These are phyloP conservation scores for Baudoinia panamericana DNA, from an alignment of 495 filamentous ascomycete genomes.

Conservation along the genomic window DNA sequence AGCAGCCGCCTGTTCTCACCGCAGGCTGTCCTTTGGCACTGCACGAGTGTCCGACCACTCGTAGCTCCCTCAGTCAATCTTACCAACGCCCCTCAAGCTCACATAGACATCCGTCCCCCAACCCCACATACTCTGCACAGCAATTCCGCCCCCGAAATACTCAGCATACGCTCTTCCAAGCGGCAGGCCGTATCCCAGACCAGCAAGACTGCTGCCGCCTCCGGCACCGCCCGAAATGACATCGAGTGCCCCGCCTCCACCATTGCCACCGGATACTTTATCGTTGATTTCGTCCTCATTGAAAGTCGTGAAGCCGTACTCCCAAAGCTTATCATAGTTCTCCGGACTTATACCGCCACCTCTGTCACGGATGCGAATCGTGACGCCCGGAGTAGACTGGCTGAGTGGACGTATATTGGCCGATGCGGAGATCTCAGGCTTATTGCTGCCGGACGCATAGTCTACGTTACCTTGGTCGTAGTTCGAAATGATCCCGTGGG, in stretches of 20 bases:
- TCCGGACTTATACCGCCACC: conserved; percentile 82
- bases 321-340: conserved; percentile 77
- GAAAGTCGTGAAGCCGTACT: conserved; percentile 92
- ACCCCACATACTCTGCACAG: conserved; percentile 83
- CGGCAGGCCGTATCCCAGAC: conserved; percentile 85
- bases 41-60: too few species aligned
- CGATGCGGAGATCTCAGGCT: conserved; percentile 13
- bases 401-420: conserved; percentile 8
- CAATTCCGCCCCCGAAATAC: conserved; percentile 95
- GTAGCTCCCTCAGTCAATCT: conserved; percentile 20
- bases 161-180: conserved; percentile 90
- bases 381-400: conserved; percentile 53
- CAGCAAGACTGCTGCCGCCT: conserved; percentile 61
- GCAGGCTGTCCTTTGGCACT: too few species aligned
- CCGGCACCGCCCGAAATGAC: conserved; percentile 57
- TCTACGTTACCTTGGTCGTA: conserved; percentile 29
- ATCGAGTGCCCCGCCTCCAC: conserved; percentile 46
- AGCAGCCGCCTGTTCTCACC: too few species aligned
- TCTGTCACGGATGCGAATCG: conserved; percentile 88
- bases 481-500: conserved; percentile 15
- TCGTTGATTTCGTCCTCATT: conserved; percentile 46
- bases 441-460: conserved; percentile 16
- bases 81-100: conserved; percentile 69
- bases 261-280: conserved; percentile 22
- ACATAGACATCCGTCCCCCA: conserved; percentile 85